These are phyloP conservation scores for Claviceps paspali DNA, from an alignment of 2,329 filamentous ascomycete genomes.

Conservation along the genomic window DNA sequence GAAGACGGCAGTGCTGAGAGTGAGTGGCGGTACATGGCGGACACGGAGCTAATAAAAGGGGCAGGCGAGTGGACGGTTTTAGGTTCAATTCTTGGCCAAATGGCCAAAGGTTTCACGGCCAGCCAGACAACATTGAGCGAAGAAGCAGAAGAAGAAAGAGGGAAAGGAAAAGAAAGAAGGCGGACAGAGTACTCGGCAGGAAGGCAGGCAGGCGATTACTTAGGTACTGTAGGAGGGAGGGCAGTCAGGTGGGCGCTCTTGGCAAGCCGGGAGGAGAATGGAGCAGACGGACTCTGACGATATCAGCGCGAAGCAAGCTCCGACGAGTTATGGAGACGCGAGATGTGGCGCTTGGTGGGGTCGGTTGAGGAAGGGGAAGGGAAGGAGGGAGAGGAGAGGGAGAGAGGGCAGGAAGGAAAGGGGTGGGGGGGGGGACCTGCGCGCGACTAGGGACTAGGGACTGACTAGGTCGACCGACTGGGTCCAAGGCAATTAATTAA, in stretches of 20 bases:
- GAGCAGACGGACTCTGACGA: neutral
- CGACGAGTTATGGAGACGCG: slow-evolving; percentile 1
- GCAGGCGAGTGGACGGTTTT: neutral
- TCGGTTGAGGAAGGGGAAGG: neutral
- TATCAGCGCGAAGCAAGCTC: no score
- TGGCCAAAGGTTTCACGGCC: slow-evolving; percentile 2
- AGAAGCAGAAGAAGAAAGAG: no score
- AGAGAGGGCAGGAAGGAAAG: no score
- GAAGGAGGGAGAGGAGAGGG: no score
- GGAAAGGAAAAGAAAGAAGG: neutral
- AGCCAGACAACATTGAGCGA: neutral
- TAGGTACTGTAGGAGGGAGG: neutral
- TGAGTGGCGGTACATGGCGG: slow-evolving; percentile 17
- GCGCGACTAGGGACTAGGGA: no score
- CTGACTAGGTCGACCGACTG: no score
- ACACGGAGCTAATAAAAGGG: slow-evolving; percentile 10
- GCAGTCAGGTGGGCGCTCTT: neutral
- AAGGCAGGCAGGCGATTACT: neutral
- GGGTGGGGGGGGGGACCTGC: no score
- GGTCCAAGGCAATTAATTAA: no score
- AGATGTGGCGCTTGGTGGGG: slow-evolving; percentile 1
- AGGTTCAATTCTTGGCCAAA: slow-evolving; percentile 6
- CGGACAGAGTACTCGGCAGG: neutral
- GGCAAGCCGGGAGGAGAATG: neutral
- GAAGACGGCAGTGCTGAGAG: slow-evolving; percentile 9